Base-by-base conservation (phyloP, 2,329 filamentous ascomycete species). In the Trichoderma oligosporum region DNA sequence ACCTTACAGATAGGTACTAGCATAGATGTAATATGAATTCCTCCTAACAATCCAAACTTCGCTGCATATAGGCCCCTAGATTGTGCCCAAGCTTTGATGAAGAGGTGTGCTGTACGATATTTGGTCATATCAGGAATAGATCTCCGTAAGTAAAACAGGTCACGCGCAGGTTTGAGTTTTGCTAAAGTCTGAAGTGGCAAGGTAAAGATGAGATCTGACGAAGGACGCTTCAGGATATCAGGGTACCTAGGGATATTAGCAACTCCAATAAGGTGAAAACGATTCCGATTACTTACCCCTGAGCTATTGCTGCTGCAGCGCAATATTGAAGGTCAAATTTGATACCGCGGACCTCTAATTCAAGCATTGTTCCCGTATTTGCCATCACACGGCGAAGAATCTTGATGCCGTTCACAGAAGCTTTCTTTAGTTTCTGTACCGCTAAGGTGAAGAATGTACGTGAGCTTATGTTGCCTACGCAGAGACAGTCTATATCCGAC, bases 291-390 rank as follows among this genome's bases (percentile, higher is more conserved):
- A 12, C 62, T 61, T 62, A 74, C 72, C 73, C 76, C 66, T 84
- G 77, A 2, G 82, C 75, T 41, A 88, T 71, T 27, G 73, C 71
- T 2, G 76, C 71, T 1, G 85, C 82, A 5, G 82, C 77, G 61
- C 84, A 87, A 66, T 89, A 89, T 60, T 87, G 85, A 47, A 89
- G 70, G 65, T 88, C 83, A 63, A 86, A 75, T 60, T 76, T 82
- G 63, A 87, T 72, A 8, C 76, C 79, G 4, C 71, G 66, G n/a
- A 87, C 73, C 39, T 80, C 78, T 4, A 88, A 70, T 63, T 88
- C 83, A 4, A 88, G 73, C 82, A 86, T 87, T 1, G 78, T 83
- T 7, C 84, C 84, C 0, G 81, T 79, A 47, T 77, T 76, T 2
- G 83, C 78, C 45, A 80, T 78, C 7, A 86, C 81, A 49, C 79